These are phyloP conservation scores for Rosellinia necatrix DNA, from an alignment of 2,329 filamentous ascomycete species.

Conservation along the genomic window DNA sequence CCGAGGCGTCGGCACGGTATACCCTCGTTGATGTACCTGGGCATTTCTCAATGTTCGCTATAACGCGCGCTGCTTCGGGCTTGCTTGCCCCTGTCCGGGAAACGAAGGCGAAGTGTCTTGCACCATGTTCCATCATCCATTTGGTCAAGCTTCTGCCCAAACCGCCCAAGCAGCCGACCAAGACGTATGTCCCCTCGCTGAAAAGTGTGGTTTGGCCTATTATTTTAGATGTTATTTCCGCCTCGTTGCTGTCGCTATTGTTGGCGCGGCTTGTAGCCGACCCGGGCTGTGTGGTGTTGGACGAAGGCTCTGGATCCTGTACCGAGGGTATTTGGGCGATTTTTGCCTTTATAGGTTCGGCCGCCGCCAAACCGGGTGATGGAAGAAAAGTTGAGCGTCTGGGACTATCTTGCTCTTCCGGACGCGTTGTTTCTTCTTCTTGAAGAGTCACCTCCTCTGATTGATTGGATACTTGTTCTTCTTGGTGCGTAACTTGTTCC, in stretches of 20 bases:
- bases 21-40: conserved; percentile 14
- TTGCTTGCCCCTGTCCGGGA: conserved; percentile 39
- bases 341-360: neutral
- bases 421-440: neutral
- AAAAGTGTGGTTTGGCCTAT: conserved; percentile 14
- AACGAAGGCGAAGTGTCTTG: conserved; percentile 41
- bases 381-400: neutral
- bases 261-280: neutral
- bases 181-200: conserved; percentile 35
- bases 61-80: conserved; percentile 30
- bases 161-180: conserved; percentile 45
- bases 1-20: conserved; percentile 16
- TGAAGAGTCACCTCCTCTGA: no score
- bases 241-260: neutral
- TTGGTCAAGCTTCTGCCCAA: conserved; percentile 42
- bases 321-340: neutral
- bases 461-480: no score
- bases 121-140: conserved; percentile 43
- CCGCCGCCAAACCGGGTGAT: neutral
- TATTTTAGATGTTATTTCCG: conserved; percentile 5
- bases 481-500: neutral
- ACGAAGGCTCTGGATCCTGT: neutral
- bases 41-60: conserved; percentile 8
- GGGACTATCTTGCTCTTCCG: neutral
- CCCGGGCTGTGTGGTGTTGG: neutral